Base-by-base conservation (phyloP, 2,329 filamentous ascomycete genomes). In the Aspergillus neotritici region DNA sequence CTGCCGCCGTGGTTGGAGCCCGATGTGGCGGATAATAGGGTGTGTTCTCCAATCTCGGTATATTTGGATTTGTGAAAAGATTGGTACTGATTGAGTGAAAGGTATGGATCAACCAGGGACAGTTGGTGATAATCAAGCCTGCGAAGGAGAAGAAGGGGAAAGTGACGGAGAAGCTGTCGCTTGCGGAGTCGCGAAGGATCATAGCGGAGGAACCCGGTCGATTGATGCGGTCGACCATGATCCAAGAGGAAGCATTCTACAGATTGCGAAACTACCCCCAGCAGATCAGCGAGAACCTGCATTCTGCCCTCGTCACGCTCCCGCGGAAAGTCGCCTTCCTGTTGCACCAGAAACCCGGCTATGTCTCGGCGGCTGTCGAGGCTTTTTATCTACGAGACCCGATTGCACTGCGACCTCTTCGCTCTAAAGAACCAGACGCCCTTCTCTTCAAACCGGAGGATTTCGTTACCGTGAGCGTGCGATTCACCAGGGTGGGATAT, bases 331-430 rank as follows among this genome's bases (percentile, higher is more conserved):
- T 95, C 21, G 91, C 89, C 5, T 83, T 83, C 52, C 74, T 97
- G 31, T 70, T 98, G 2, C 86, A 91, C 55, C 70, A 78, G 34
- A 80, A 83, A 15, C 87, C 90, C 0, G 78, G 82, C 12, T 82
- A 86, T 47, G 82, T 97, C 44, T 84, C 89, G 2, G 82, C 89
- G 0, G 89, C 88, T 1, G 79, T 91, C 3, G 94, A 98, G 65
- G 82, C 86, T 1, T 97, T 98, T 65, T 97, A 97, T 63, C 76
- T 95, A 11, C 82, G 93, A 48, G 90, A 97, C 57, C 84, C 88
- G 0, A 75, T 88, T 44, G 76, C 84, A 1, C 67, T 96, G 34
- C 84, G 83, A 43, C 79, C 82, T 1, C 70, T 95, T 3, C 70
- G 82, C 43, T 75, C 76, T 2, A 70, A 76, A 41, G 72, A 77